These are phyloP conservation scores for Torulaspora franciscae DNA, from an alignment of 805 yeast genomes.

Conservation along the genomic window DNA sequence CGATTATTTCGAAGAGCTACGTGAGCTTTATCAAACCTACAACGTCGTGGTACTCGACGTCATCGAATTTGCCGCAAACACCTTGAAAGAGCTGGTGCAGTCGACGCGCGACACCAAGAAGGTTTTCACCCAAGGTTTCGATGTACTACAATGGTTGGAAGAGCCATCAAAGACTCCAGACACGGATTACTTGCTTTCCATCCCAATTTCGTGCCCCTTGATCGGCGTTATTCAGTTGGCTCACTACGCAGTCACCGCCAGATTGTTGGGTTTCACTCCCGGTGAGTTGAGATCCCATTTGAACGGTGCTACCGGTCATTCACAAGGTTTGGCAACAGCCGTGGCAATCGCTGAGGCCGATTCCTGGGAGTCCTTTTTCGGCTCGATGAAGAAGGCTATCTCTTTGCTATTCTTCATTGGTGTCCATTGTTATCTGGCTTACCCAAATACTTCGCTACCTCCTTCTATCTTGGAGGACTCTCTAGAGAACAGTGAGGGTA, in stretches of 20 bases:
- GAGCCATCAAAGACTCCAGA: conserved; percentile 85
- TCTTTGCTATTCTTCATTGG: conserved; percentile 89
- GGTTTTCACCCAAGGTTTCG: conserved; percentile 89
- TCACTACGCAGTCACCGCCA: conserved; percentile 85
- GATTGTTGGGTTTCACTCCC: conserved; percentile 79
- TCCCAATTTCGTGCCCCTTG: conserved; percentile 95
- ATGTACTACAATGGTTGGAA: conserved; percentile 81
- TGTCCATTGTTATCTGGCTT: conserved; percentile 80
- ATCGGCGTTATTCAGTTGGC: conserved; percentile 93
- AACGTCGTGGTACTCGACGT: conserved; percentile 69
- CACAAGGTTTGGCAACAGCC: conserved; percentile 90
- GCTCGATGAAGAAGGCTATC: conserved; percentile 69
- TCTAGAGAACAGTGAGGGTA: conserved; percentile 89
- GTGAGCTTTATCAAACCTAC: conserved; percentile 76
- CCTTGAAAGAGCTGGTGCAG: conserved; percentile 62
- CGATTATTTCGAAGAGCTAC: conserved; percentile 93
- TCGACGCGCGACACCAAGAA: conserved; percentile 70
- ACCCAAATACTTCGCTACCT: conserved; percentile 91
- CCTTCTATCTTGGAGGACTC: conserved; percentile 92
- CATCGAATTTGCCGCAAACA: conserved; percentile 61
- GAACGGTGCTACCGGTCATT: conserved; percentile 80
- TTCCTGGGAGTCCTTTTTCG: conserved; percentile 79
- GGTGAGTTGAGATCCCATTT: conserved; percentile 73
- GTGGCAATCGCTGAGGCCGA: conserved; percentile 78
- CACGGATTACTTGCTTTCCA: conserved; percentile 77